Percentiles rank a stretch among this genome's conserved stretches.
These are phyloP conservation scores for Atkinsonella texensis DNA, from an alignment of 2,329 filamentous ascomycete species.

Conservation along the genomic window DNA sequence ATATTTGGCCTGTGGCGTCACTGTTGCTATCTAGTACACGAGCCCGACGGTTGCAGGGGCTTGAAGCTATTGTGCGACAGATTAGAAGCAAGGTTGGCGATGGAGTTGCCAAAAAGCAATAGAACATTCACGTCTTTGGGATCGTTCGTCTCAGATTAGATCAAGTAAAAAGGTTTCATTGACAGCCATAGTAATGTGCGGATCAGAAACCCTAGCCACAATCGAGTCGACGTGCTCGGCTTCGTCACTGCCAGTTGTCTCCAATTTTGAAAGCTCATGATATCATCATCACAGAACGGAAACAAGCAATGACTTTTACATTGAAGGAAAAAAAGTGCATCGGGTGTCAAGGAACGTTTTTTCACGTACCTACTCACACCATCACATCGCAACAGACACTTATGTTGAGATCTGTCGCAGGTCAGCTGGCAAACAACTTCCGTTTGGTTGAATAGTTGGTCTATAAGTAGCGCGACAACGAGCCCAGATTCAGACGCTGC, in stretches of 20 bases:
- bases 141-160: slow-evolving; percentile 43
- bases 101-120: slow-evolving; percentile 8
- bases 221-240: slow-evolving; percentile 27
- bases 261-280: slow-evolving; percentile 23
- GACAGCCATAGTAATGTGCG: slow-evolving; percentile 14
- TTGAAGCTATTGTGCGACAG: slow-evolving; percentile 29
- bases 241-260: slow-evolving; percentile 30
- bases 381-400: neutral
- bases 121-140: slow-evolving; percentile 7
- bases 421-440: neutral
- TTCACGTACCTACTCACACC: neutral
- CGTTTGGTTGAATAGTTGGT: neutral
- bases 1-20: slow-evolving; percentile 70
- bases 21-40: slow-evolving; percentile 39
- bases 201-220: slow-evolving; percentile 32
- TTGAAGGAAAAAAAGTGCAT: neutral
- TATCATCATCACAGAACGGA: slow-evolving; percentile 27
- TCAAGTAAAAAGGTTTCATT: slow-evolving; percentile 41
- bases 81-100: slow-evolving; percentile 22
- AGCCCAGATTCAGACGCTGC: neutral
- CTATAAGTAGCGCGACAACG: neutral
- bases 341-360: neutral
- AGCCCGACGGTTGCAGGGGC: slow-evolving; percentile 39
- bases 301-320: neutral
- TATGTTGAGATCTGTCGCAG: neutral